A percentile compares a stretch with the other conserved stretches of the same genome.
Evolutionary conservation across 2,329 filamentous ascomycete species (phyloP).

Genomic region (Thelonectria discophora): DNA sequence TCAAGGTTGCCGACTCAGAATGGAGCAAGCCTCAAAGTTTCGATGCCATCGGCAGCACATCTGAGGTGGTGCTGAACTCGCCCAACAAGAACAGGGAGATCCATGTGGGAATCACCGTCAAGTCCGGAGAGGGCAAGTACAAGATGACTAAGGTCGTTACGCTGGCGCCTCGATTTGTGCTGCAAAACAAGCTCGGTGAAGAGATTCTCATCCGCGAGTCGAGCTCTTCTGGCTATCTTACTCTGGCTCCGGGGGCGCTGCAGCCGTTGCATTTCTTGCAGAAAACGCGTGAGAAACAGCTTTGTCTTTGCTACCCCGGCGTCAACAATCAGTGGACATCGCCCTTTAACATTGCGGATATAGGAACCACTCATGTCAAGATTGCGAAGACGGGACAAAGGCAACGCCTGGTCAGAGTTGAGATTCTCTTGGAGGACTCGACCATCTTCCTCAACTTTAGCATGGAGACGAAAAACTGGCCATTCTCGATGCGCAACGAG

Average conservation of each 20-base stretch:
- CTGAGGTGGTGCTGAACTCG: conserved; percentile 85
- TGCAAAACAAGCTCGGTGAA: conserved; percentile 92
- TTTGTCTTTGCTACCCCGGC: conserved; percentile 91
- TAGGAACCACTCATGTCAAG: conserved; percentile 93
- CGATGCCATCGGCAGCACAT: conserved; percentile 93
- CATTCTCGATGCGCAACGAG: conserved; percentile 98
- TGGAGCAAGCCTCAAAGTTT: conserved; percentile 99
- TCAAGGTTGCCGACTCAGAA: conserved; percentile 87
- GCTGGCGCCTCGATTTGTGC: conserved; percentile 87
- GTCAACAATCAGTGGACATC: conserved; percentile 98
- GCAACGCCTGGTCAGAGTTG: conserved; percentile 86
- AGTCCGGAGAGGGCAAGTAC: conserved; percentile 95
- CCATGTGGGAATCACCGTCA: conserved; percentile 87
- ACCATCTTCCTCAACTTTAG: conserved; percentile 94
- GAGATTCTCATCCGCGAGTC: conserved; percentile 91
- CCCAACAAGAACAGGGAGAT: conserved; percentile 78
- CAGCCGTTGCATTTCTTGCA: conserved; percentile 91
- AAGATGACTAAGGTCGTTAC: conserved; percentile 97
- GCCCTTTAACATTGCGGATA: conserved; percentile 95
- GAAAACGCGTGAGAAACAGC: conserved; percentile 82
- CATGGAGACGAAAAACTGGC: conserved; percentile 94
- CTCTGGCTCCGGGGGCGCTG: conserved; percentile 78
- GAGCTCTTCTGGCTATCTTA: conserved; percentile 86
- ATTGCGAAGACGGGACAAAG: conserved; percentile 89
- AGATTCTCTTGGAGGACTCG: conserved; percentile 90